Evolutionary conservation across 202 grass and related monocot genomes (phyloP).

Genomic region (Setaria italica): DNA sequence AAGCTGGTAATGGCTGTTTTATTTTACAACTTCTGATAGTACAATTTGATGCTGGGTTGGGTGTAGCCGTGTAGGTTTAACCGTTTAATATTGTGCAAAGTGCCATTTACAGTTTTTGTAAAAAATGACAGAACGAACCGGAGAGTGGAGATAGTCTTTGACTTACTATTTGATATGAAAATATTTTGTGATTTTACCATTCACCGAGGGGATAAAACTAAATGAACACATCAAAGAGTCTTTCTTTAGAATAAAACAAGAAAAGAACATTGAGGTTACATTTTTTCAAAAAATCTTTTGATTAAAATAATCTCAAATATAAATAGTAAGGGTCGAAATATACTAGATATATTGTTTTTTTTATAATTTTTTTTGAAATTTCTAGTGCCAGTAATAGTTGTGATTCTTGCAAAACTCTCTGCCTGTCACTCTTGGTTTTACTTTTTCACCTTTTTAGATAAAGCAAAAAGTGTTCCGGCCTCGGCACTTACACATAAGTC

Average conservation of each 20-base stretch:
- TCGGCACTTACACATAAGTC: too few relatives aligned
- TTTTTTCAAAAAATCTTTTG: not conserved
- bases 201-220: not conserved
- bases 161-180: not conserved
- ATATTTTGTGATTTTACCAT: conserved; percentile 21
- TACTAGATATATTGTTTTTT: not conserved
- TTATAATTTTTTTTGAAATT: too few relatives aligned
- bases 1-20: not conserved
- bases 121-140: not conserved
- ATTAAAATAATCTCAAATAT: not conserved
- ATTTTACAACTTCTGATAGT: conserved; percentile 1
- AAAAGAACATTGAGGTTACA: not conserved
- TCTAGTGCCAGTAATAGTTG: too few relatives aligned
- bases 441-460: too few relatives aligned
- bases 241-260: not conserved
- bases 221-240: not conserved
- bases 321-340: not conserved
- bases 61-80: too few relatives aligned
- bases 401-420: conserved; percentile 11
- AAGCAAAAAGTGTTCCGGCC: too few relatives aligned
- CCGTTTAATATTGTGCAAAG: not conserved
- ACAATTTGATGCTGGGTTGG: not conserved
- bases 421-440: not conserved
- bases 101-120: not conserved
- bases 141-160: not conserved